A percentile compares a stretch with the other conserved stretches of the same genome.
Evolutionary conservation across 2,329 filamentous ascomycete species (phyloP).

Genomic region (Pestalotiopsis fici): DNA sequence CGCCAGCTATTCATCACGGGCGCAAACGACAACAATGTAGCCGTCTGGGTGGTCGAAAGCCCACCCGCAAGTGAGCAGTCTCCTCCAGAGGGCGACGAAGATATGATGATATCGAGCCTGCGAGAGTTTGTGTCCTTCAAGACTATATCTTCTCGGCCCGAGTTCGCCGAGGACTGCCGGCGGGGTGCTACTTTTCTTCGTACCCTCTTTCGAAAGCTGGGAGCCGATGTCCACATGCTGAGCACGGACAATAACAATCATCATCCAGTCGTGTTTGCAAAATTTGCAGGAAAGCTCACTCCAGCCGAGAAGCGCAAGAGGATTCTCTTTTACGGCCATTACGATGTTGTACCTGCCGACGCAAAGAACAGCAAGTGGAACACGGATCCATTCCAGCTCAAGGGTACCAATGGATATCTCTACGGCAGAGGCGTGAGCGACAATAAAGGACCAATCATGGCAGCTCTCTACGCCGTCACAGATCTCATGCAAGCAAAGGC

Average conservation of each 20-base stretch:
- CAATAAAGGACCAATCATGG: constrained; percentile 95
- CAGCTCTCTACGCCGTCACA: constrained; percentile 89
- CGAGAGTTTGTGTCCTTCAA: constrained; percentile 89
- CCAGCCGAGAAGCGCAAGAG: constrained; percentile 72
- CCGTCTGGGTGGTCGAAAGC: constrained; percentile 77
- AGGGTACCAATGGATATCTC: constrained; percentile 86
- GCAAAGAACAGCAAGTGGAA: constrained; percentile 81
- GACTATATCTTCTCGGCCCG: constrained; percentile 83
- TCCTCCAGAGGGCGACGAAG: constrained; percentile 41
- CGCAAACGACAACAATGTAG: constrained; percentile 86
- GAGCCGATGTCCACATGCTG: constrained; percentile 88
- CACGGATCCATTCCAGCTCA: constrained; percentile 85
- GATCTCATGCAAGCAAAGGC: constrained; percentile 84
- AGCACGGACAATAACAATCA: constrained; percentile 70
- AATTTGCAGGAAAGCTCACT: constrained; percentile 76
- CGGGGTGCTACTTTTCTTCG: constrained; percentile 90
- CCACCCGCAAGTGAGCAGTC: constrained; percentile 38
- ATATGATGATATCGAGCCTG: constrained; percentile 69
- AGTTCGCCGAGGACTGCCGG: constrained; percentile 89
- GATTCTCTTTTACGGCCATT: constrained; percentile 96
- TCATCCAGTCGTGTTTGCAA: constrained; percentile 92
- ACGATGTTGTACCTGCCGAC: constrained; percentile 93
- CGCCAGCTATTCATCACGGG: constrained; percentile 91
- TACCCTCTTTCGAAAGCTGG: constrained; percentile 87
- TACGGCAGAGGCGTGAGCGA: constrained; percentile 97